Percentiles rank a stretch among this genome's conserved stretches.
These are phyloP conservation scores for Bidens hawaiensis DNA, from an alignment of 140 eudicot species.

Conservation along the genomic window DNA sequence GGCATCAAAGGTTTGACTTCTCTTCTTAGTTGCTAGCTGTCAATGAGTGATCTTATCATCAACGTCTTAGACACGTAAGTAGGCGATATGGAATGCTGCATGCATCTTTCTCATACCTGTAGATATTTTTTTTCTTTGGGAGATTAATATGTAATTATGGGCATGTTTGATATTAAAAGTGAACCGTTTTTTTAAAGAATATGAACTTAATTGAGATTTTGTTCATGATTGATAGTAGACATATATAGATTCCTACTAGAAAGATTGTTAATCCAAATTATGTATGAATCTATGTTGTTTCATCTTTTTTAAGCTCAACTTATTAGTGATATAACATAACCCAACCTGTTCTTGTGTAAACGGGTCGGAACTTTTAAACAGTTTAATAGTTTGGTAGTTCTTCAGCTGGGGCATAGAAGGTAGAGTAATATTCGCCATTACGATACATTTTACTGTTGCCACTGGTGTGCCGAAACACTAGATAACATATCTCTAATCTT, in stretches of 20 bases:
- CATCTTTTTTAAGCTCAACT: too few species aligned
- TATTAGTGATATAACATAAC: too few species aligned
- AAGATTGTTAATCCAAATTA: too few species aligned
- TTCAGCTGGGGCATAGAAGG: too few species aligned
- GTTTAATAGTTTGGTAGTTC: too few species aligned
- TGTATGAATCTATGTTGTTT: too few species aligned
- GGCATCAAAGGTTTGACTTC: slow-evolving; percentile 21
- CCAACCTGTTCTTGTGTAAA: too few species aligned
- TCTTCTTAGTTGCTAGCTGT: slow-evolving; percentile 28
- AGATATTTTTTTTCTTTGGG: background rate
- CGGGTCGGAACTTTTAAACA: too few species aligned
- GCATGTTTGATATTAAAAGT: background rate
- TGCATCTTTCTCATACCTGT: background rate
- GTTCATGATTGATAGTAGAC: background rate
- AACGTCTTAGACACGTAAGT: slow-evolving; percentile 25
- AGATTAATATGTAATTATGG: background rate
- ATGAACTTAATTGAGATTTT: background rate
- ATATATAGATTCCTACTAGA: too few species aligned
- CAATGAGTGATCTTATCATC: slow-evolving; percentile 21
- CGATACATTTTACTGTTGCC: too few species aligned
- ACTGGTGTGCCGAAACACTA: background rate
- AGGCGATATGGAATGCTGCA: slow-evolving; percentile 10
- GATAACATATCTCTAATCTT: background rate
- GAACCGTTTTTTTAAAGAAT: background rate
- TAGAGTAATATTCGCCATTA: too few species aligned